Evolutionary conservation across 257 asterid species (phyloP), one percentile per base, ranked within the genome.

Genomic region (Leonotis leonurus): DNA sequence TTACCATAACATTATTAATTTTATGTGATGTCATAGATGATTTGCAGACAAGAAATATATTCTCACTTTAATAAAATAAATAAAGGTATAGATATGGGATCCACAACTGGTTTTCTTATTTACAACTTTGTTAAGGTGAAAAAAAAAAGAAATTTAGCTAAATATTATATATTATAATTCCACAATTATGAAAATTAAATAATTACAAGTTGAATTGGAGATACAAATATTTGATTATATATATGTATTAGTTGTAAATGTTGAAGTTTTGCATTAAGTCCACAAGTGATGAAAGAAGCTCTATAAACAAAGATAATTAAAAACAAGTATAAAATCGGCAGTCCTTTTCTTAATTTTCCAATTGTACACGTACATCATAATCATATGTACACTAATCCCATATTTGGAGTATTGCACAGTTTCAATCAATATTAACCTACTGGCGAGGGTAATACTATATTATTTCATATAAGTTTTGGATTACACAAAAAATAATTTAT

Each of bases 31-130:
- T 61, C 16, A 70, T 17, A 1, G 10, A 20, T 66, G 53, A 72
- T 72, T 36, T 44, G 36, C 62, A 45, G 73, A 72, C 66, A 67
- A 45, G 62, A 67, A 61, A 61, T 61, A 73, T 73, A 67, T 55
- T 60, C 73, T 63, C 58, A 61, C 5, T 55, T 46, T 29, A 14
- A 67, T 36, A 43, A 53, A 55, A 45, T 54, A 26, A 33, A 49
- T 36, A 26, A 16, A 4, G 18, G 43, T 27, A 26, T 26, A 24
- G 22, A 35, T 45, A 2, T 60, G 26, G 39, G 55, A 37, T 21
- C 55, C 44, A 39, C 56, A 5, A 5, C 63, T 53, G 12, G 25
- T 55, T 20, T 67, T 44, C 29, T 24, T 33, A 33, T 7, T 13
- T 5, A 8, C 25, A 13, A 33, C 4, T 33, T 20, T 18, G 35